Evolutionary conservation across 2,329 filamentous ascomycete genomes (phyloP), one percentile per base, ranked within the genome.

Genomic region (Cordyceps militaris): DNA sequence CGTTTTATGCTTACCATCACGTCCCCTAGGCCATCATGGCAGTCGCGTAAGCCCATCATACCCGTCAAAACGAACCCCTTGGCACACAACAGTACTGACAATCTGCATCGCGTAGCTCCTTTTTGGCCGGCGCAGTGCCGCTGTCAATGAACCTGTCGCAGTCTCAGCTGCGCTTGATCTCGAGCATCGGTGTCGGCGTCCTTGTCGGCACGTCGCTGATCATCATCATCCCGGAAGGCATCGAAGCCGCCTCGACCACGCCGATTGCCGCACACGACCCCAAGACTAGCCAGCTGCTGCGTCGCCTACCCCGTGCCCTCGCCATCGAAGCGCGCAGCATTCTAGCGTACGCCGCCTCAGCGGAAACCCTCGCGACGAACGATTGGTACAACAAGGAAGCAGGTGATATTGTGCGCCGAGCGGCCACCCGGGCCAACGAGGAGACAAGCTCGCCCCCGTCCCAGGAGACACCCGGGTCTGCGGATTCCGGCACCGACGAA

Each of bases 171-270:
- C 87, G 93, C 68, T 77, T 96, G 51, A 89, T 97, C 69, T 95
- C 93, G 23, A 92, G 91, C 58, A 83, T 97, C 69, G 94, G 94
- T 55, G 91, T 96, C 71, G 94, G 94, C 46, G 88, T 99, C 53
- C 79, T 99, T 9, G 92, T 99, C 16, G 94, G 94, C 36, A 97
- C 94, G 28, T 93, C 93, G 1, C 81, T 99, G 63, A 93, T 97
- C 63, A 91, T 99, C 32, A 97, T 99, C 68, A 96, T 99, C 66
- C 94, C 94, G 1, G 94, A 99, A 72, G 94, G 94, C 38, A 87
- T 97, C 60, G 92, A 97, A 69, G 93, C 94, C 3, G 81, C 97
- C 58, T 90, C 94, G 64, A 85, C 79, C 14, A 75, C 80, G 3
- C 71, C 74, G 2, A 69, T 75, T 58, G 64, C 69, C 7, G 62